Evolutionary conservation across 2,329 filamentous ascomycete species (phyloP).

Genomic region (Ilyonectria mors-panacis): DNA sequence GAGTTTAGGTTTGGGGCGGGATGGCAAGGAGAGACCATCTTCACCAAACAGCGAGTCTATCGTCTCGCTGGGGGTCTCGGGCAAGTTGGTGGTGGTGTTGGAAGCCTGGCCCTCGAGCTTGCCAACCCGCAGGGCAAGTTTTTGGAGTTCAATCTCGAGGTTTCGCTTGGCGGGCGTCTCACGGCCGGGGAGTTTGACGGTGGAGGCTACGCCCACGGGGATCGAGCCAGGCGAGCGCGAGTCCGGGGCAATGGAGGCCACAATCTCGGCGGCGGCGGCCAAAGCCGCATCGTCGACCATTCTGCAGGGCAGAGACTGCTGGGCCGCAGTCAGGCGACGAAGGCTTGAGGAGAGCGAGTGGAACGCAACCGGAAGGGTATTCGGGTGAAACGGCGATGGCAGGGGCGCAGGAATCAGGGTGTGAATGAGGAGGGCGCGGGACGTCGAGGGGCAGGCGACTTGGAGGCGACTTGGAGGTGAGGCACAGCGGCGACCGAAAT

Average conservation of each 20-base stretch:
- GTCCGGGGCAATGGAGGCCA: constrained; percentile 66
- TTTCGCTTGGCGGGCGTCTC: constrained; percentile 81
- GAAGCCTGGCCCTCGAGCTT: constrained; percentile 85
- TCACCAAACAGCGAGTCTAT: constrained; percentile 75
- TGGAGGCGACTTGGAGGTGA: constrained; percentile 7
- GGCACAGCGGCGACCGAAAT: constrained; percentile 20
- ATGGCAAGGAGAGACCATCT: constrained; percentile 64
- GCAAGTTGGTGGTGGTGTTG: constrained; percentile 73
- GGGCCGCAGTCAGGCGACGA: constrained; percentile 47
- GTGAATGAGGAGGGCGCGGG: constrained; percentile 1
- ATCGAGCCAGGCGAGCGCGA: constrained; percentile 57
- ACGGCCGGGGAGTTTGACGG: constrained; percentile 82
- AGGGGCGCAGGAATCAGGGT: constrained; percentile 13
- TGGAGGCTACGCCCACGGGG: constrained; percentile 59
- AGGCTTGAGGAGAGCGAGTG: constrained; percentile 27
- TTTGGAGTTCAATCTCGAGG: constrained; percentile 87
- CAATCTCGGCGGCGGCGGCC: constrained; percentile 67
- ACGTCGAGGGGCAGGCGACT: constrained; percentile 13
- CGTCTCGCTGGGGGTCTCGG: constrained; percentile 86
- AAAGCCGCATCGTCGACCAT: constrained; percentile 71
- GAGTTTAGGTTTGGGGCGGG: constrained; percentile 61
- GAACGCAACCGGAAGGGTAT: constrained; percentile 10
- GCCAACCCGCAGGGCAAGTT: constrained; percentile 83
- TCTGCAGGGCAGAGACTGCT: constrained; percentile 47
- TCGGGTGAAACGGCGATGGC: constrained; percentile 4